Percentiles rank a stretch among this genome's conserved stretches.
Conservation (phyloP, 352 stramenopile genomes). For the Blastocystis sp. region DNA sequence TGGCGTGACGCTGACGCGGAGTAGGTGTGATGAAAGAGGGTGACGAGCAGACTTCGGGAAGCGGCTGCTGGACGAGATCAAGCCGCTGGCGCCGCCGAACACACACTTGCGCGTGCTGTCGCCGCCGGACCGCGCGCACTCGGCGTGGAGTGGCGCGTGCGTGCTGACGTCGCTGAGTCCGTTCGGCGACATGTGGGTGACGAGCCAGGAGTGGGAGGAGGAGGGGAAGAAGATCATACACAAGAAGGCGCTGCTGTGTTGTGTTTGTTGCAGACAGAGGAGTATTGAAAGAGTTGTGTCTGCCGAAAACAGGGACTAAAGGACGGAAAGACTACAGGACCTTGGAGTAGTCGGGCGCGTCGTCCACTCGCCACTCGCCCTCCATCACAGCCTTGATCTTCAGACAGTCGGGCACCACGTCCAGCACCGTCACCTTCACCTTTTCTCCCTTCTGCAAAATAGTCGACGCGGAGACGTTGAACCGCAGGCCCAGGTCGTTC, state of each 20-base stretch:
- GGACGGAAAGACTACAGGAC: slow-evolving; percentile 29
- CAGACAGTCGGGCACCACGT: slow-evolving; percentile 37
- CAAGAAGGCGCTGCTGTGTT: slow-evolving; percentile 76
- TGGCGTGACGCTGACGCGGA: slow-evolving; percentile 89
- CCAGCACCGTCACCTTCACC: slow-evolving; percentile 24
- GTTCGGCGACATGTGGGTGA: slow-evolving; percentile 87
- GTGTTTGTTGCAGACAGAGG: slow-evolving; percentile 37
- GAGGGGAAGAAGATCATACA: slow-evolving; percentile 80
- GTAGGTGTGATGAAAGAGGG: slow-evolving; percentile 75
- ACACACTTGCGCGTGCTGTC: slow-evolving; percentile 84
- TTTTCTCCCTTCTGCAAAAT: slow-evolving; percentile 45
- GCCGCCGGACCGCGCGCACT: slow-evolving; percentile 79
- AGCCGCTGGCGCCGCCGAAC: slow-evolving; percentile 81
- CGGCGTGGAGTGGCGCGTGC: slow-evolving; percentile 82
- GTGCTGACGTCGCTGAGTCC: slow-evolving; percentile 82
- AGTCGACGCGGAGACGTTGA: slow-evolving; percentile 12
- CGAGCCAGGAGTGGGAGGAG: slow-evolving; percentile 83
- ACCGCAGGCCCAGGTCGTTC: slow-evolving; percentile 58
- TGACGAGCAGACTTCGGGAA: slow-evolving; percentile 77
- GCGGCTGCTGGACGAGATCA: slow-evolving; percentile 79
- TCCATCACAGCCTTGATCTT: slow-evolving; percentile 34
- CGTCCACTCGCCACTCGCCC: slow-evolving; percentile 19
- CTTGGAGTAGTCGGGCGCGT: neutral
- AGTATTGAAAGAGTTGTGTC: neutral
- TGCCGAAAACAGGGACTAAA: neutral